Evolutionary conservation across 208 protist species (phyloP).

Genomic region (Endotrypanum monterogeii): DNA sequence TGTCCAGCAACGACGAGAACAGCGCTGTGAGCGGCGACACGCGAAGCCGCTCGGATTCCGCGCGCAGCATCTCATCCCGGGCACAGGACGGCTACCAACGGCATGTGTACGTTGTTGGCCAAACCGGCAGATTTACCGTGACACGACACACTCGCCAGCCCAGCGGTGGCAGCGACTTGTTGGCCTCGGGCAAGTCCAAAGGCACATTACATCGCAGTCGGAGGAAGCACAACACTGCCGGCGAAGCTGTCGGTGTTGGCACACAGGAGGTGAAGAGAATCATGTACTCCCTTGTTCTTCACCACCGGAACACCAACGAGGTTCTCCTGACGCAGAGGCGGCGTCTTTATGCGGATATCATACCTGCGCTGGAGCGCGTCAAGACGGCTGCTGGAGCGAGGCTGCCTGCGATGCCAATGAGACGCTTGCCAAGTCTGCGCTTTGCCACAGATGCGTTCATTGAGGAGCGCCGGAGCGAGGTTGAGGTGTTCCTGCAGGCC

Average conservation of each 20-base stretch:
- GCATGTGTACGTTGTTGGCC: slow-evolving; percentile 7
- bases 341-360: slow-evolving; percentile 38
- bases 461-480: slow-evolving; percentile 51
- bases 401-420: slow-evolving; percentile 34
- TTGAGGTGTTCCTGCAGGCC: slow-evolving; percentile 38
- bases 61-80: slow-evolving; percentile 9
- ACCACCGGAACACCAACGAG: slow-evolving; percentile 8
- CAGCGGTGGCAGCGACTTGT: slow-evolving; percentile 19
- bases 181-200: neutral
- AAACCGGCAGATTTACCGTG: slow-evolving; percentile 33
- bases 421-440: slow-evolving; percentile 46
- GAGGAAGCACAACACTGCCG: neutral
- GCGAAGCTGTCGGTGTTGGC: neutral
- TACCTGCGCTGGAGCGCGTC: slow-evolving; percentile 38
- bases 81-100: slow-evolving; percentile 21
- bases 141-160: slow-evolving; percentile 27
- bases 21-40: slow-evolving; percentile 12
- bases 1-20: slow-evolving; percentile 3
- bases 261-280: slow-evolving; percentile 41
- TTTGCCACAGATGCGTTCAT: slow-evolving; percentile 58
- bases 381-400: slow-evolving; percentile 25
- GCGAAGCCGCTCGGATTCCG: slow-evolving; percentile 13
- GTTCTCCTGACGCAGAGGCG: slow-evolving; percentile 24
- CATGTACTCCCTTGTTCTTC: slow-evolving; percentile 17
- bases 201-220: neutral